phyloP scores from a whole-genome alignment of 768 basidiomycete genomes.

The Boletus sensibilis region DNA sequence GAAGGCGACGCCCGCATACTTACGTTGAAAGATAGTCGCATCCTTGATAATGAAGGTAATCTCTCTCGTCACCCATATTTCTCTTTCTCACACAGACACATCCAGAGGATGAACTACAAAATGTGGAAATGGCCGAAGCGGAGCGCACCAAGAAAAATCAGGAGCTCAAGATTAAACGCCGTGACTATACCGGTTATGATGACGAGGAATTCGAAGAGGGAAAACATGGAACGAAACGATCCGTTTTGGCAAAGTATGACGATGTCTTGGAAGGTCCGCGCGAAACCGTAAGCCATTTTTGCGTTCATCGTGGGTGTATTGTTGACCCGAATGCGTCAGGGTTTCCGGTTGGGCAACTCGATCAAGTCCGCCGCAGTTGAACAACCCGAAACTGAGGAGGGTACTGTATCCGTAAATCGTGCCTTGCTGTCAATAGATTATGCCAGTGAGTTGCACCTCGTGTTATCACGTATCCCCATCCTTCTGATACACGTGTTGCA shows the following conservation, averaged over 20 bases:
- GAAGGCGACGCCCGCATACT: conserved; percentile 95
- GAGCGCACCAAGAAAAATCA: conserved; percentile 76
- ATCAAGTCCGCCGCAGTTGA: conserved; percentile 37
- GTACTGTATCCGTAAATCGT: conserved; percentile 67
- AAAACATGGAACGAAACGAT: conserved; percentile 73
- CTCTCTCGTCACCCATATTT: background rate
- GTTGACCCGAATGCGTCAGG: conserved; percentile 43
- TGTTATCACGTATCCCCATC: background rate
- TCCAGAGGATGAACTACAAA: conserved; percentile 95
- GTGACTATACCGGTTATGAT: conserved; percentile 92
- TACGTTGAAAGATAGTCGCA: conserved; percentile 93
- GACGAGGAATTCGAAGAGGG: conserved; percentile 89
- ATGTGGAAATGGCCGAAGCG: conserved; percentile 90
- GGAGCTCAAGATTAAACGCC: conserved; percentile 84
- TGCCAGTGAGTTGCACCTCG: conserved; percentile 58
- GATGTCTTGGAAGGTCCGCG: conserved; percentile 77
- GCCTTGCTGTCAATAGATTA: conserved; percentile 86
- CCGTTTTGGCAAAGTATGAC: conserved; percentile 90
- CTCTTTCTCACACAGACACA: background rate
- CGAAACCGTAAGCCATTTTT: conserved; percentile 53
- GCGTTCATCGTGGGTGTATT: background rate
- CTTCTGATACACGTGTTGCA: conserved; percentile 33
- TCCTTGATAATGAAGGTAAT: conserved; percentile 91
- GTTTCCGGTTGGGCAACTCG: conserved; percentile 81
- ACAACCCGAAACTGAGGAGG: conserved; percentile 47